phyloP scores from a whole-genome alignment of 2,329 filamentous ascomycete species.

The Pezicula rhizophila region DNA sequence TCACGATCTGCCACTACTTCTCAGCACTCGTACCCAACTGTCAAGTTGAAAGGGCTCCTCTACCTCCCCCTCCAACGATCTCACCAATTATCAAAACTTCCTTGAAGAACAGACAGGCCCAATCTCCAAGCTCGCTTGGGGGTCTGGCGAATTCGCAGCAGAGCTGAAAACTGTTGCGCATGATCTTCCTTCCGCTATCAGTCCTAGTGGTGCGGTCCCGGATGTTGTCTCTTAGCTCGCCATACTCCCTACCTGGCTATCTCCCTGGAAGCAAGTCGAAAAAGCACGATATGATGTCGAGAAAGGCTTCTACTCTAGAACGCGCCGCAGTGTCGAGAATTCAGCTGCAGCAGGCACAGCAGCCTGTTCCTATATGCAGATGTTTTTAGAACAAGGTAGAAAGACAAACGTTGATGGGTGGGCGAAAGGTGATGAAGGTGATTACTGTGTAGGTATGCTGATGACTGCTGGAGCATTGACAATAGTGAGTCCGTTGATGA shows the following conservation, averaged over 20 bases:
- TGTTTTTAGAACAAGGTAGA: conserved; percentile 34
- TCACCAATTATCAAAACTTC: conserved; percentile 38
- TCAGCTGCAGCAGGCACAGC: conserved; percentile 27
- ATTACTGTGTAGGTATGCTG: conserved; percentile 41
- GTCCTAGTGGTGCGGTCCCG: conserved; percentile 38
- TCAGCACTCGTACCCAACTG: conserved; percentile 36
- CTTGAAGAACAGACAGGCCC: conserved; percentile 42
- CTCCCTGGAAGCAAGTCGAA: conserved; percentile 41
- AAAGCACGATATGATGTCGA: conserved; percentile 34
- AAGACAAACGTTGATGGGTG: conserved; percentile 24
- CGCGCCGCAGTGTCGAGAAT: conserved; percentile 31
- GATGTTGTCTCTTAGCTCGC: conserved; percentile 40
- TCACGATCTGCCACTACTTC: conserved; percentile 28
- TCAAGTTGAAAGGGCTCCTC: conserved; percentile 32
- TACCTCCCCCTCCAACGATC: conserved; percentile 34
- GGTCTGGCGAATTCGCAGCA: conserved; percentile 34
- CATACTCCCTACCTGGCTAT: conserved; percentile 32
- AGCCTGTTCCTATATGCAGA: conserved; percentile 36
- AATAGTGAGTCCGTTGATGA: conserved; percentile 8
- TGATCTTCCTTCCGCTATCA: conserved; percentile 40
- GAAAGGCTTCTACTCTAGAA: conserved; percentile 31
- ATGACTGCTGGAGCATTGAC: conserved; percentile 34
- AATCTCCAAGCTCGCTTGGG: conserved; percentile 40
- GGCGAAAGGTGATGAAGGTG: conserved; percentile 32
- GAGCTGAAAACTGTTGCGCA: conserved; percentile 39